A percentile compares a stretch with the other conserved stretches of the same genome.
Evolutionary conservation across 1,284 basidiomycete genomes (phyloP).

Genomic region (Apiotrichum veenhuisii): DNA sequence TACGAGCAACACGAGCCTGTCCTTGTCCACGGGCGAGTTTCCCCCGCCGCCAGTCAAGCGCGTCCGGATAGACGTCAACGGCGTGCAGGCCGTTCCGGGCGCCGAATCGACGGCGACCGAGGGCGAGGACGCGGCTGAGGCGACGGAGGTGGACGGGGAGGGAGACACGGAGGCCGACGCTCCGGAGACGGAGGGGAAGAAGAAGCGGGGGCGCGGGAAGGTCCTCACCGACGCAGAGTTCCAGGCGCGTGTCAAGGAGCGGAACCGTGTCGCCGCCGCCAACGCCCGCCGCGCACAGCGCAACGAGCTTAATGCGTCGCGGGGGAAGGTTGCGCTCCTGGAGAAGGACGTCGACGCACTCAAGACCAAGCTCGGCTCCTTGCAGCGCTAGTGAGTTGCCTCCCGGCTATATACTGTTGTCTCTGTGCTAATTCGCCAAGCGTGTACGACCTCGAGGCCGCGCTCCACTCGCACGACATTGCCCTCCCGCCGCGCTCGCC

Average conservation of each 20-base stretch:
- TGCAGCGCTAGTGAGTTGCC: conserved; percentile 2
- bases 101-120: not conserved
- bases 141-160: not conserved
- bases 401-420: not conserved
- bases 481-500: not conserved
- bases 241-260: not conserved
- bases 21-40: not conserved
- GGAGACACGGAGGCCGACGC: not conserved
- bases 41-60: not conserved
- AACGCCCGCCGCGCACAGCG: not conserved
- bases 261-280: not conserved
- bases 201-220: not conserved
- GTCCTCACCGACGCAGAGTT: not conserved
- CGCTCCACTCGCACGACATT: not conserved
- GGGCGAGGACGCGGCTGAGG: not conserved
- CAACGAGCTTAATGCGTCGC: not conserved
- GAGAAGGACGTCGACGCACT: not conserved
- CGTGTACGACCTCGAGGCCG: conserved; percentile 1
- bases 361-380: not conserved
- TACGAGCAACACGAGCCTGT: not conserved
- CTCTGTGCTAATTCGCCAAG: not conserved
- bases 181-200: not conserved
- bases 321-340: not conserved
- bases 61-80: not conserved
- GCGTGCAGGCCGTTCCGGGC: not conserved